Evolutionary conservation across 2,329 filamentous ascomycete species (phyloP).

Genomic region (Macroventuria anomochaeta): DNA sequence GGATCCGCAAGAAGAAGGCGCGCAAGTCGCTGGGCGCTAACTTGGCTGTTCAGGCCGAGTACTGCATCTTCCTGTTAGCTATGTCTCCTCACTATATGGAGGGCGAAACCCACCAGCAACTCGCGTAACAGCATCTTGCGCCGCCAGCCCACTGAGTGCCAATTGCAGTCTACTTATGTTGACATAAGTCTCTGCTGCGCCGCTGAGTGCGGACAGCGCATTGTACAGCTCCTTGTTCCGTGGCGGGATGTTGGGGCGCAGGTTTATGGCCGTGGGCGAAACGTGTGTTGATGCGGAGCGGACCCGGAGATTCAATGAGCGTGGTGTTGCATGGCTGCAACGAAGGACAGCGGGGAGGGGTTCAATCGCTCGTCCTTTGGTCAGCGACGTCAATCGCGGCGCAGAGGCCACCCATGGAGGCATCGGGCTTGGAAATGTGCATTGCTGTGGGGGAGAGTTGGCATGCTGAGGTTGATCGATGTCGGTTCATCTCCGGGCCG

Average conservation of each 20-base stretch:
- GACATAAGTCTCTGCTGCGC: conserved; percentile 65
- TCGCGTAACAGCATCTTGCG: conserved; percentile 59
- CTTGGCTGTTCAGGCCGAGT: conserved; percentile 58
- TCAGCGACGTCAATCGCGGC: conserved; percentile 40
- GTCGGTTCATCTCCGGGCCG: conserved; percentile 36
- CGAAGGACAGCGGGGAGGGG: conserved; percentile 30
- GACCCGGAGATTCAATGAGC: conserved; percentile 26
- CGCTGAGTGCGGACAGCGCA: conserved; percentile 66
- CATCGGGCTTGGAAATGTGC: conserved; percentile 47
- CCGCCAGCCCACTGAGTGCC: conserved; percentile 69
- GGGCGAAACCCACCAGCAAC: conserved; percentile 58
- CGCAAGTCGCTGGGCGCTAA: conserved; percentile 69
- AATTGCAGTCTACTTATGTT: conserved; percentile 75
- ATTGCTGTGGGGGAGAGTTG: conserved; percentile 24
- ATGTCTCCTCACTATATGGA: conserved; percentile 13
- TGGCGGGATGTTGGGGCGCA: conserved; percentile 60
- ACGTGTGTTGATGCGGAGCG: conserved; percentile 53
- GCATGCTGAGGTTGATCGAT: conserved; percentile 33
- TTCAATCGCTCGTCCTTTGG: conserved; percentile 37
- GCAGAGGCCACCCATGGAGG: conserved; percentile 51
- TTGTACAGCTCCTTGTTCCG: conserved; percentile 64
- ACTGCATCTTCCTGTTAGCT: conserved; percentile 48
- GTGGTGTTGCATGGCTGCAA: conserved; percentile 35
- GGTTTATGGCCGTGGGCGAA: conserved; percentile 62
- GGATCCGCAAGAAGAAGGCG: conserved; percentile 63